Conservation (phyloP, 2,329 filamentous ascomycete species). For the Waltergamsia citrina region DNA sequence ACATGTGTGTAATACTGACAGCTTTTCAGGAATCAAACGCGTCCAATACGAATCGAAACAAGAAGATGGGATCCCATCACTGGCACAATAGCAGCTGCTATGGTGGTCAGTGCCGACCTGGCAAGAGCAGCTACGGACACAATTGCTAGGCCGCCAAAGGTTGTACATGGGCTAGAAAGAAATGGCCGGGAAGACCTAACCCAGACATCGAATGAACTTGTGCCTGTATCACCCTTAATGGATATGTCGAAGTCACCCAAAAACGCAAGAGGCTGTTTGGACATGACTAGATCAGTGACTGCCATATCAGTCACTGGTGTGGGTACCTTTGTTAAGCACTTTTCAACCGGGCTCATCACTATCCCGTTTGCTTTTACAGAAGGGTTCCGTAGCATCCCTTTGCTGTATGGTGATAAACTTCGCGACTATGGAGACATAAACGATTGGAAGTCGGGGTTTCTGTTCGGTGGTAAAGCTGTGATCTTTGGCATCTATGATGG, state of each 20-base stretch:
- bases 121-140: constrained; percentile 1
- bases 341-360: neutral
- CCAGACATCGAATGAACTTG: neutral
- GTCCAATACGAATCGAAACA: constrained; percentile 18
- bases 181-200: neutral
- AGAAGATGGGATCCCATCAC: constrained; percentile 22
- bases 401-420: constrained; percentile 3
- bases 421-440: constrained; percentile 1
- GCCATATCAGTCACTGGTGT: neutral
- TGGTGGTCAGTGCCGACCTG: neutral
- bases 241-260: neutral
- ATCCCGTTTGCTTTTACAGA: constrained; percentile 5
- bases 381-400: constrained; percentile 1
- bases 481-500: neutral
- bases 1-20: neutral
- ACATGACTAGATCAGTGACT: neutral
- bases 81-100: constrained; percentile 5
- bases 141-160: constrained; percentile 3
- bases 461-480: constrained; percentile 1
- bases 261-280: neutral
- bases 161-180: neutral
- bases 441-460: constrained; percentile 5
- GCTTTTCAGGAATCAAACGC: neutral
- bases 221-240: no score
- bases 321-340: neutral